These are phyloP conservation scores for Candida saitoana DNA, from an alignment of 805 yeast genomes.

Conservation along the genomic window DNA sequence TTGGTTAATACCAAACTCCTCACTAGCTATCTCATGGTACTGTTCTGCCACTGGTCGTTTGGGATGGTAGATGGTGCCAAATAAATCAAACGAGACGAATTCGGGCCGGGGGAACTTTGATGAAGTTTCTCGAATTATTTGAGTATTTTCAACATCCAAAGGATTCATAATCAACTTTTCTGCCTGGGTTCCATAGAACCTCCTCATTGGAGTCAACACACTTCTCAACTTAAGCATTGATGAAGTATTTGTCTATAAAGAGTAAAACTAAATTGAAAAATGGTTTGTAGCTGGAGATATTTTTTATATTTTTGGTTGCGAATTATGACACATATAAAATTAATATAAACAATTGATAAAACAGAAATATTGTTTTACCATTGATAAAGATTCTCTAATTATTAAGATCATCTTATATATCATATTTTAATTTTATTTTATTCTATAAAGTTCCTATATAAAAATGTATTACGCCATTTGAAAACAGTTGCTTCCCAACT, in stretches of 20 bases:
- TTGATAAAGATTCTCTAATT: no score
- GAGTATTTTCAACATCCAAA: slow-evolving; percentile 17
- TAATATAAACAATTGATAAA: no score
- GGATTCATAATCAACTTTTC: slow-evolving; percentile 19
- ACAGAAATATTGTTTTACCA: no score
- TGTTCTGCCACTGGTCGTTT: slow-evolving; percentile 49
- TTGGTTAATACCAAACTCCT: slow-evolving; percentile 39
- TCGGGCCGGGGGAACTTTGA: slow-evolving; percentile 36
- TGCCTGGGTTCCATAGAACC: neutral
- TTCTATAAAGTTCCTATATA: neutral
- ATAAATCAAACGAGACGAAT: slow-evolving; percentile 62
- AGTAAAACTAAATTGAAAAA: no score
- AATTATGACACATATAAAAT: neutral
- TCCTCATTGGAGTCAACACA: neutral
- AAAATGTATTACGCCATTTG: slow-evolving; percentile 3
- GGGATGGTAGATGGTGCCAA: slow-evolving; percentile 62
- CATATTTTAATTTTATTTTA: no score
- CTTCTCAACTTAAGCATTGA: neutral
- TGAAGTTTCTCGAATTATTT: slow-evolving; percentile 23
- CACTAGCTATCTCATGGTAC: slow-evolving; percentile 45
- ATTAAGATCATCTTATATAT: no score
- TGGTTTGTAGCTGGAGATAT: no score
- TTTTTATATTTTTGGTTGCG: neutral
- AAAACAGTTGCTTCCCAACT: slow-evolving; percentile 19
- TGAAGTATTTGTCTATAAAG: no score